phyloP scores from a whole-genome alignment of 1,139 yeast genomes.

The Candida pseudoviswanathii region DNA sequence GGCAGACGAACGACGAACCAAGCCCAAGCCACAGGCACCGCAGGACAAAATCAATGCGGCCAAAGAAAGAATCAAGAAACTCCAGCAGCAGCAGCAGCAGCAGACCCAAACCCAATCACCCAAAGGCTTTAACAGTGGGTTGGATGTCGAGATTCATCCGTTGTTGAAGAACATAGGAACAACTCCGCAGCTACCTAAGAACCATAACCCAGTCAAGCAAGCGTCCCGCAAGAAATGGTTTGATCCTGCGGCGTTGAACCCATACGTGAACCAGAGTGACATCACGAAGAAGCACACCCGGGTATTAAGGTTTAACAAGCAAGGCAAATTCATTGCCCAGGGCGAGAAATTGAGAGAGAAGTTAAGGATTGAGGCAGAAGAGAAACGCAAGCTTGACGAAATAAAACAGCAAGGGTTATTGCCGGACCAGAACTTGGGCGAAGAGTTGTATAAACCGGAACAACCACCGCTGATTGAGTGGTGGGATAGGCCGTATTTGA shows the following conservation, averaged over 20 bases:
- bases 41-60: slow-evolving; percentile 4
- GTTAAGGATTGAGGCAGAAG: slow-evolving; percentile 32
- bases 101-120: neutral
- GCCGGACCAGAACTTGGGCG: slow-evolving; percentile 53
- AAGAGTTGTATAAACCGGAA: slow-evolving; percentile 46
- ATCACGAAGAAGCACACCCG: slow-evolving; percentile 28
- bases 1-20: neutral
- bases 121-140: slow-evolving; percentile 32
- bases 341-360: slow-evolving; percentile 55
- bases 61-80: slow-evolving; percentile 2
- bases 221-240: slow-evolving; percentile 34
- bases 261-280: slow-evolving; percentile 55
- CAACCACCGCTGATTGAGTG: slow-evolving; percentile 70
- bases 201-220: slow-evolving; percentile 32
- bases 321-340: slow-evolving; percentile 61
- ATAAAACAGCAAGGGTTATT: slow-evolving; percentile 45
- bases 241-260: slow-evolving; percentile 51
- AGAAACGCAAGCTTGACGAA: slow-evolving; percentile 23
- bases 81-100: slow-evolving; percentile 3
- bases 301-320: slow-evolving; percentile 53
- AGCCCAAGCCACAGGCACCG: neutral
- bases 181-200: slow-evolving; percentile 26
- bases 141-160: slow-evolving; percentile 65
- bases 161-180: slow-evolving; percentile 40
- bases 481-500: slow-evolving; percentile 72